These are phyloP conservation scores for Aspergillus fructus DNA, from an alignment of 2,329 filamentous ascomycete genomes.

Conservation along the genomic window DNA sequence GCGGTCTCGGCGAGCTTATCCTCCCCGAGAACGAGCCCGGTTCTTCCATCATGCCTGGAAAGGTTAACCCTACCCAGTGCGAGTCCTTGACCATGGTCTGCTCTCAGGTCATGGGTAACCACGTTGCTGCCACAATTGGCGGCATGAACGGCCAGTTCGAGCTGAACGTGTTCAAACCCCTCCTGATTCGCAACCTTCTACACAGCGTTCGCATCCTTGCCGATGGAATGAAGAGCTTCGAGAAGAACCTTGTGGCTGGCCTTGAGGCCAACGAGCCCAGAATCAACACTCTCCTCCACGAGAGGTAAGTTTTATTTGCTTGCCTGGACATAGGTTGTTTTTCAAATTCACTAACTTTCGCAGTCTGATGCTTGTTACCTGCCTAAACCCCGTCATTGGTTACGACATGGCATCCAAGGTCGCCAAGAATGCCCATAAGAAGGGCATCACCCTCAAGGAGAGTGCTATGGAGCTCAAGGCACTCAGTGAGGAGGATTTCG, in stretches of 20 bases:
- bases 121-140: slow-evolving; percentile 86
- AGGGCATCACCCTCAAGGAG: slow-evolving; percentile 89
- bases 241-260: slow-evolving; percentile 86
- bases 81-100: slow-evolving; percentile 98
- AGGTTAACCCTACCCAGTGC: slow-evolving; percentile 98
- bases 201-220: slow-evolving; percentile 86
- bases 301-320: slow-evolving; percentile 65
- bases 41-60: slow-evolving; percentile 98
- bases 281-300: slow-evolving; percentile 85
- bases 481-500: slow-evolving; percentile 84
- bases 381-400: slow-evolving; percentile 94
- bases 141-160: slow-evolving; percentile 99
- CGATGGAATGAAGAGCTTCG: slow-evolving; percentile 92
- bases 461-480: slow-evolving; percentile 92
- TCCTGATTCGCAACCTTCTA: slow-evolving; percentile 91
- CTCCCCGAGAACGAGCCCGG: slow-evolving; percentile 98
- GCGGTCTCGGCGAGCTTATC: slow-evolving; percentile 88
- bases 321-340: background rate
- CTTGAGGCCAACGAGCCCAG: slow-evolving; percentile 91
- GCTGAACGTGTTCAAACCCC: slow-evolving; percentile 97
- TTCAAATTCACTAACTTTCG: slow-evolving; percentile 20
- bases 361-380: slow-evolving; percentile 96
- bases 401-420: slow-evolving; percentile 98
- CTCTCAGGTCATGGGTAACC: slow-evolving; percentile 96
- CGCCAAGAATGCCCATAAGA: slow-evolving; percentile 98